Base-by-base conservation (phyloP, 208 protist species). In the Wallacemonas sp. region DNA sequence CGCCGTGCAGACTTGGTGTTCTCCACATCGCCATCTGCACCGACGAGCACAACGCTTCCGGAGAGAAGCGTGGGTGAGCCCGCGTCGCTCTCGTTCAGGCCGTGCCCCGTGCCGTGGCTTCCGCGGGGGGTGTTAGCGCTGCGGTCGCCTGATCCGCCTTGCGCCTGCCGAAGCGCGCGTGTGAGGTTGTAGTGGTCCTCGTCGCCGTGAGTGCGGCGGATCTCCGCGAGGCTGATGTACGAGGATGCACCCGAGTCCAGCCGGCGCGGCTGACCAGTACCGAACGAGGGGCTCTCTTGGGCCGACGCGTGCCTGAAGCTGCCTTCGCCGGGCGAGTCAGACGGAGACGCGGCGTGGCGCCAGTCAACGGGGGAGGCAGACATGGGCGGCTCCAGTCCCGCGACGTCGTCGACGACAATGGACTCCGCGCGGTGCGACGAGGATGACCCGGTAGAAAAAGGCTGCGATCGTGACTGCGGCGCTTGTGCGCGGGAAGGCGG, bases 191-290 rank as follows among this genome's bases (percentile, higher is more conserved):
- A 46, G 19, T 61, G 19, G 24, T 46, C 54, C 21, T 46, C 54
- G 24, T 61, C 54, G 5, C 37, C 54, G 12, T 61, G 37, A 6
- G 37, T 46, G 54, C 38, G 38, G 36, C 54, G 54, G 12, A 42
- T 42, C 24, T 46, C 54, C 10, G 38, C 37, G 13, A 46, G 24
- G 22, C 33, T 61, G 24, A 42, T 46, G 54, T 32, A 42, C 5
- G 33, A 46, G 13, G 54, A 42, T 24, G 54, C 33, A 4, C 5
- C 13, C 36, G 38, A 57, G 29, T 57, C 50, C 5, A 57, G n/a
- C 9, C 50, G 50, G 9, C 50, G 50, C 50, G 24, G 50, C 50
- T 57, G 50, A 8, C 50, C 50, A 9, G 29, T 9, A 8, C 3
- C 50, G 4, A 21, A 17, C 10, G 50, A 37, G 5, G 50, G 30